Base-by-base conservation (phyloP, 164 flowering plant species). In the Nymphaea colorata region DNA sequence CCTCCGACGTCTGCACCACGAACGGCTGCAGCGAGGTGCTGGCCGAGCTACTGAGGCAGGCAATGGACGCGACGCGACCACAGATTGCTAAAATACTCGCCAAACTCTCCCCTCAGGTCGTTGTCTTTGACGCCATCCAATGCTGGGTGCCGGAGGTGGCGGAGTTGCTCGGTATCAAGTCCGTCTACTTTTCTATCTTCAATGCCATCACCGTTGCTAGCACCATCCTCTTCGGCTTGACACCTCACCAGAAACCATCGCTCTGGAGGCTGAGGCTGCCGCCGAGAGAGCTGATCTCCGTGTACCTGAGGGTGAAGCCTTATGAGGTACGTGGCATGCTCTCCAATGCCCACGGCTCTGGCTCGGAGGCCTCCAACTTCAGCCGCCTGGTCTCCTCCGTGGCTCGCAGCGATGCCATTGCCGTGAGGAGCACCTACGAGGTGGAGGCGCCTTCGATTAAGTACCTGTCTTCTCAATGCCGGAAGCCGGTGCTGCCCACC, bases 31-130 rank as follows among this genome's bases (percentile, higher is more conserved):
- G 67, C 62, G 66, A 66, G 1, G 44, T 42, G 42, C 41, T 57
- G 47, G 62, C 67, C 14, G 81, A 76, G 64, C 84, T 81, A 41
- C 81, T 81, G 45, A 76, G 68, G 43, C 41, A 16, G 3, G 76
- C 79, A 0, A 45, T 76, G 4, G 79, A 77, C 66, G 59, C 41
- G 10, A 76, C 71, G 73, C 71, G 66, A 16, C 76, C 79, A 4
- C 81, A 80, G 47, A 68, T 80, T 25, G 57, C 64, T 59, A 12
- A 71, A 4, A 59, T 76, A 16, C 68, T 80, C 44, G n/a, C 66
- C 4, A 4, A 69, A 5, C 72, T 79, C 59, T 70, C 74, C 70
- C 79, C 82, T 55, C 65, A 76, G 25, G 41, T 79, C 15, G 66
- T 79, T 17, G 44, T 79, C 64, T 66, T 69, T 18, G 79, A 79